Evolutionary conservation across 2,329 filamentous ascomycete species (phyloP), one percentile per base, ranked within the genome.

Genomic region (Leptosphaerulina australis): DNA sequence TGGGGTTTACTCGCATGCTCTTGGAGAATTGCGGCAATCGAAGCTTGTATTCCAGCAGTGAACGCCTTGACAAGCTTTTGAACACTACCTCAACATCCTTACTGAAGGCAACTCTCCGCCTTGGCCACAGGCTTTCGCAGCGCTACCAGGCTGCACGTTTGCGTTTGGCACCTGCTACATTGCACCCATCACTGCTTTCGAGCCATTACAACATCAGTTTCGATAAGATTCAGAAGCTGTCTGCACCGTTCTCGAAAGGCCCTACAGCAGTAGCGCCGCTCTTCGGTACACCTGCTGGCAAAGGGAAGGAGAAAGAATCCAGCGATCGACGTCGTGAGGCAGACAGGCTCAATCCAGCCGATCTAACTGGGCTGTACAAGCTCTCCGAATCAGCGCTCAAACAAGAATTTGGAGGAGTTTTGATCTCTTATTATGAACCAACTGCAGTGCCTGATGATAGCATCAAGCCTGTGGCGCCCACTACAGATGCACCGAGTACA

Each of bases 11-110:
- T 17, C 85, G 88, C 54, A 83, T 96, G 72, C 80, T 99, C 22
- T 77, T 97, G 41, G 91, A 97, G 70, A 94, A 96, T 70, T 99
- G 94, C 74, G 94, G 93, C 52, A 99, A 99, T 69, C 83, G 95
- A 62, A 97, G 92, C 76, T 86, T 99, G 64, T 99, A 97, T 72
- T 90, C 88, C 53, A 99, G 94, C 78, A 97, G 93, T 71, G 82
- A 87, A 59, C 90, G 95, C 64, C 78, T 99, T 54, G 94, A 93
- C 69, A 87, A 92, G 68, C 81, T 99, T 30, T 83, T 99, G 51
- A 90, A 97, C 73, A 93, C 89, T 34, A 93, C 90, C 2, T 92
- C 88, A 18, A 80, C 93, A 49, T 83, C 86, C 21, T 81, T 99
- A 38, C 80, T 99, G 44, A 85, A 88, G 66, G 83, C 83, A 22